Base-by-base conservation (phyloP, 2,329 filamentous ascomycete genomes). In the Lecanicillium sp. region DNA sequence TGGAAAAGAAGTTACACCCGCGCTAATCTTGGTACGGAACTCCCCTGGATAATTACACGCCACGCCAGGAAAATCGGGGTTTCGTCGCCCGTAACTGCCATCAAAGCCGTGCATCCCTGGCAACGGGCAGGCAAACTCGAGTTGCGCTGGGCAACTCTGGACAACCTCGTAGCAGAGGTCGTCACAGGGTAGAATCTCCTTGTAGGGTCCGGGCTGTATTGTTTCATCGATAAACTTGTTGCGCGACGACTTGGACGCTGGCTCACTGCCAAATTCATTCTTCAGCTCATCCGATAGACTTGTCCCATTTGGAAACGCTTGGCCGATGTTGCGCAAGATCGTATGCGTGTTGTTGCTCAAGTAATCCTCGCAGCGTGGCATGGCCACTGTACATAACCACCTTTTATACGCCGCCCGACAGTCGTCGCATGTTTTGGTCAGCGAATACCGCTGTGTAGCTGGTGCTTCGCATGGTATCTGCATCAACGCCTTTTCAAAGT, bases 361-460 rank as follows among this genome's bases (percentile, higher is more conserved):
- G 51, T 85, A 92, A 62, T 95, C 90, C 53, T 86, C 82, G 65
- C 92, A 98, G 20, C 89, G 84, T 1, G 92, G 92, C 45, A 98
- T 92, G 13, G 80, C 83, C 19, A 96, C 88, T 17, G 86, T 84
- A 65, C 92, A 98, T 15, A 98, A 79, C 92, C 92, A 98, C 53
- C 80, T 71, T 59, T 94, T 95, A 71, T 98, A 98, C 8, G 87
- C 86, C 1, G 57, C 53, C 13, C 69, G 75, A 61, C 92, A 98
- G 58, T 94, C 75, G 31, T 67, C 60, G 66, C 92, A 98, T 48
- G 62, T 75, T 30, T 80, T 76, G 2, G 78, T 83, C 12, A 96
- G 77, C 2, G 88, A 95, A 63, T 94, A 98, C 46, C 76, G 75
- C 12, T 84, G 78, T 25, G 81, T 80, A 2, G 74, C 63, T 0